Conservation (phyloP, 1,284 basidiomycete species). For the Tilletia caries region DNA sequence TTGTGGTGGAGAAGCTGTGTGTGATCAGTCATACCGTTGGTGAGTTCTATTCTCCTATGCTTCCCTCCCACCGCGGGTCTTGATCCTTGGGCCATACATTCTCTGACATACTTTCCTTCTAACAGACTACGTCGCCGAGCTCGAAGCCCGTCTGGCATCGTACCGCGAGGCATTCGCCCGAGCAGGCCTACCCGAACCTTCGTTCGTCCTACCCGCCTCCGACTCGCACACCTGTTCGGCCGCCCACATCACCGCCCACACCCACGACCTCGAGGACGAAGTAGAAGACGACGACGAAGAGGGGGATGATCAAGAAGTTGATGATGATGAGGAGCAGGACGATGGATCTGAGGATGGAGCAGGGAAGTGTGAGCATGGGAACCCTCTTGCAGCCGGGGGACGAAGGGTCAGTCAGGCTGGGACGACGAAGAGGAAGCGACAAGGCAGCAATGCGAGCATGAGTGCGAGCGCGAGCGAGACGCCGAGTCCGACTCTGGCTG, state of each 20-base stretch:
- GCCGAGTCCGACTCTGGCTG: neutral
- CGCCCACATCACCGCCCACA: neutral
- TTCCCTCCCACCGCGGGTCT: too few relatives aligned
- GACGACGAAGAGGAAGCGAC: neutral
- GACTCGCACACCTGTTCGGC: too few relatives aligned
- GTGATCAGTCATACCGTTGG: constrained; percentile 17
- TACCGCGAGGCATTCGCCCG: neutral
- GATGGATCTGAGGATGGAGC: neutral
- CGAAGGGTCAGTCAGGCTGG: too few relatives aligned
- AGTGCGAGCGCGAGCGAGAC: neutral
- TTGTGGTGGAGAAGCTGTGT: constrained; percentile 18
- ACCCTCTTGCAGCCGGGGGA: neutral
- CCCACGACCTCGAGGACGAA: neutral
- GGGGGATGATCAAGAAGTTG: neutral
- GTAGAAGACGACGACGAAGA: neutral
- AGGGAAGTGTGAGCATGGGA: neutral
- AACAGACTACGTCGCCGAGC: constrained; percentile 3
- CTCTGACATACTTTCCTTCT: neutral
- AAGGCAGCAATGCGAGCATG: neutral
- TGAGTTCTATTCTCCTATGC: constrained; percentile 7
- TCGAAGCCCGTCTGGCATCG: neutral
- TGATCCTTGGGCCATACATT: too few relatives aligned
- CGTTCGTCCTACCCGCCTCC: neutral
- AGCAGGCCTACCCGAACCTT: neutral
- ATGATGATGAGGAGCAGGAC: neutral